Base-by-base conservation (phyloP, 1,284 basidiomycete species). In the Microbotryum violaceum region DNA sequence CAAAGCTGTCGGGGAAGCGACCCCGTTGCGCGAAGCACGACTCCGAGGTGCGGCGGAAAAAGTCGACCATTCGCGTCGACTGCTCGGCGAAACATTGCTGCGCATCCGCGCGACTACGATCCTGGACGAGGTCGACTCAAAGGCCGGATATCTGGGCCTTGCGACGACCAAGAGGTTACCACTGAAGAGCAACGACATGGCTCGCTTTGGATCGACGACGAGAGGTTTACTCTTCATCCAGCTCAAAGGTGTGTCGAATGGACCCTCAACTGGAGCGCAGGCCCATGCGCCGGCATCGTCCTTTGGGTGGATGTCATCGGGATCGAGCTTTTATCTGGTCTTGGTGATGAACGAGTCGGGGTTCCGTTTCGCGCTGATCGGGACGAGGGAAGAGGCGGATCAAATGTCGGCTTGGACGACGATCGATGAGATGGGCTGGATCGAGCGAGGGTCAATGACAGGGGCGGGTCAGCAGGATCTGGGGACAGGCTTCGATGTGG, bases 401-500 rank as follows among this genome's bases (percentile, higher is more conserved):
- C 48, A 45, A 18, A 29, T 48, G 23, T 60, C 48, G 25, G 42
- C 47, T 1, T 68, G 62, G 62, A 80, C 87, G 75, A 76, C 82
- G 33, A 82, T 89, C 78, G 80, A 82, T 60, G 86, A 89, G 70
- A 84, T 89, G 57, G 86, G 83, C 2, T 90, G 86, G 86, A 75
- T 90, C 49, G 83, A 89, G 20, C 50, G 21, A 48, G 37, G 47
- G 45, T 50, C 57, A 29, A 9, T 10, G n/a, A 4, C 31, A 31
- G 20, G 6, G 29, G 21, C 16, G 18, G 56, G 50, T 14, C 33
- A 53, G 27, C 21, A 31, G n/a, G 29, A 54, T 29, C 6, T 37
- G 44, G 45, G 48, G 45, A 33, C 47, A 45, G 14, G 87, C 46
- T 87, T 88, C 73, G 79, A 82, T 62, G 74, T 90, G 29, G 83